Evolutionary conservation across 371 early-diverging fungal genomes (phyloP).

Genomic region (Rhizopus sp.): DNA sequence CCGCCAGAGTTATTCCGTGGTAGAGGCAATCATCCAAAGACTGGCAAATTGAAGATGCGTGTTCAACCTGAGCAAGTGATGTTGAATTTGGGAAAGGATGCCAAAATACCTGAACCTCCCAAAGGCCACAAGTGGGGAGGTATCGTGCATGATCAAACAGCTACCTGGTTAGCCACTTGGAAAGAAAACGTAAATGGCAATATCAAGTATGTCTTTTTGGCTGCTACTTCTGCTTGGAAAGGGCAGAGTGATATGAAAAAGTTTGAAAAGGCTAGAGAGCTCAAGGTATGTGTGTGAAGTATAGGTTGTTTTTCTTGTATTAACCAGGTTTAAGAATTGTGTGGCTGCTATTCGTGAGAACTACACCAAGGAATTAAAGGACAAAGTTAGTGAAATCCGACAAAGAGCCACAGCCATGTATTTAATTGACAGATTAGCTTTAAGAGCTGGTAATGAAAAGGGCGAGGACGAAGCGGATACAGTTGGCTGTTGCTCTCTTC

Average conservation of each 20-base stretch:
- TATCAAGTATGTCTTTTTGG: conserved; percentile 94
- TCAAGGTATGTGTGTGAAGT: conserved; percentile 63
- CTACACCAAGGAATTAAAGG: conserved; percentile 79
- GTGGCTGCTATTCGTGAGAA: conserved; percentile 76
- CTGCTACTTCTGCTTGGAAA: conserved; percentile 91
- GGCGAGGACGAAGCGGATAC: conserved; percentile 98
- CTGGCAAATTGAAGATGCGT: conserved; percentile 87
- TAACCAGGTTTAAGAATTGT: conserved; percentile 44
- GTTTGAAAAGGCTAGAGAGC: conserved; percentile 92
- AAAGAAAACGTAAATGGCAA: conserved; percentile 93
- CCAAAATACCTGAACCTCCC: conserved; percentile 83
- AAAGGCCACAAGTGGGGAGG: conserved; percentile 89
- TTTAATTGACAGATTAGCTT: conserved; percentile 91
- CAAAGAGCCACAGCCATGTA: conserved; percentile 96
- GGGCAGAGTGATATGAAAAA: conserved; percentile 95
- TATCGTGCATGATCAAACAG: conserved; percentile 87
- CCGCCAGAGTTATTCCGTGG: conserved; percentile 97
- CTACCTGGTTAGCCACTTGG: conserved; percentile 98
- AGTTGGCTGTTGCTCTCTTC: conserved; percentile 97
- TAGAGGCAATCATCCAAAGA: conserved; percentile 95
- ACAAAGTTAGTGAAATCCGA: conserved; percentile 74
- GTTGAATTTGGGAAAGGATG: conserved; percentile 84
- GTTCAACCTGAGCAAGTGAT: conserved; percentile 93
- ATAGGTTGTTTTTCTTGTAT: neutral
- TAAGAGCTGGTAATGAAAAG: conserved; percentile 98